phyloP scores from a whole-genome alignment of 1,284 basidiomycete species.

The Cutaneotrichosporon sp. region DNA sequence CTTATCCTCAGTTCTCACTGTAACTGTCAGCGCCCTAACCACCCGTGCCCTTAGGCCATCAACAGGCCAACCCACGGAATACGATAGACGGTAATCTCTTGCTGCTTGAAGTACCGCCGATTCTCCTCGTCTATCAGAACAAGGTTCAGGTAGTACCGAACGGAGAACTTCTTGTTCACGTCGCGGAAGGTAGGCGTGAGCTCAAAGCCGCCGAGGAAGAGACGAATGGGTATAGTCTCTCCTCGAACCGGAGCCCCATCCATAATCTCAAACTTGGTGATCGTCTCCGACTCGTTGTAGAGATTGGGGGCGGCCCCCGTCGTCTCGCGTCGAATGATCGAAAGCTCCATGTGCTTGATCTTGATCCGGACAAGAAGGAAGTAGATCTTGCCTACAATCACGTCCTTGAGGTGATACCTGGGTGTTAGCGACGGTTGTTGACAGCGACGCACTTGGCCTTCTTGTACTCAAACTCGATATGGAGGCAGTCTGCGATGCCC shows the following conservation, averaged over 20 bases:
- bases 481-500: conserved; percentile 96
- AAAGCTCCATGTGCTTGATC: conserved; percentile 99
- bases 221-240: conserved; percentile 95
- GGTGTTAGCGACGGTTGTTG: background rate
- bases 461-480: conserved; percentile 99
- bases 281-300: conserved; percentile 98
- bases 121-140: conserved; percentile 99
- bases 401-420: conserved; percentile 97
- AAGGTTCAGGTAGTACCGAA: conserved; percentile 93
- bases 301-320: conserved; percentile 95
- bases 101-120: conserved; percentile 54
- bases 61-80: conserved; percentile 27
- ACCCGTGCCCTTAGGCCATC: background rate
- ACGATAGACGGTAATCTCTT: conserved; percentile 52
- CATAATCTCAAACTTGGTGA: conserved; percentile 99
- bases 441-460: conserved; percentile 79
- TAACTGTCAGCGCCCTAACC: background rate
- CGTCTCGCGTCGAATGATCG: conserved; percentile 95
- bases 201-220: conserved; percentile 98
- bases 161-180: conserved; percentile 99
- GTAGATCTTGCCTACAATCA: conserved; percentile 99
- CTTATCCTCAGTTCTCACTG: conserved; percentile 15
- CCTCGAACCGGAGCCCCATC: conserved; percentile 93
- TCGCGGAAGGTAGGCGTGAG: conserved; percentile 98
- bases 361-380: conserved; percentile 98